Base-by-base conservation (phyloP, 352 stramenopile species). In the Blastocystis sp. region DNA sequence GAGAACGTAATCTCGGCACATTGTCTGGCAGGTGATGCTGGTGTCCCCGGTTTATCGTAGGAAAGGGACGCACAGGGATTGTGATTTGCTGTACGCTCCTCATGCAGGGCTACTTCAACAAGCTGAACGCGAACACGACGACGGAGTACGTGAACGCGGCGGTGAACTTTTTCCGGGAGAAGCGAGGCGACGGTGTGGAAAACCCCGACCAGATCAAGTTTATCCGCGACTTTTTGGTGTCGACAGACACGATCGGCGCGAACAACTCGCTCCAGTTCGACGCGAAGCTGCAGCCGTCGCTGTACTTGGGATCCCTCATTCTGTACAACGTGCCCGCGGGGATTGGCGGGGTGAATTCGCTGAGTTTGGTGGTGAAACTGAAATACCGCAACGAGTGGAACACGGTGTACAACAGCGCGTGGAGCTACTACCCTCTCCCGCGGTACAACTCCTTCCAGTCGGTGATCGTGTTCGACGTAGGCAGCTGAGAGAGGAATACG, bases 151-250 rank as follows among this genome's bases (percentile, higher is more conserved):
- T 81, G 44, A 81, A 81, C n/a, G 69, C 69, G 21, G 69, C 69
- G 51, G 69, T 81, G 46, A 81, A 81, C 51, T 81, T 63, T 24
- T 81, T 81, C 69, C 69, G 69, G 16, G 69, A 81, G 36, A 81
- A 81, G 27, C 69, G 69, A 18, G 69, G 69, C 27, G 69, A 81
- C 32, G 69, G 69, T 9, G 69, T 81, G 29, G 69, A 81, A 29
- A 81, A 81, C 29, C 69, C 69, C 1, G 69, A 81, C 53, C 69
- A 81, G 29, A 81, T 81, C 69, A 81, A 81, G 48, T 81, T 81
- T 51, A 81, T 81, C 53, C 69, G 69, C 42, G 69, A 81, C 48
- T 81, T 81, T 40, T 29, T 81, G 27, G 36, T 81, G 48, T 64
- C 46, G 9, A 64, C 69, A 29, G 69, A 81, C 38, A 81, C 69